Evolutionary conservation across 176 grass and related monocot species (phyloP), one percentile per base, ranked within the genome.

Genomic region (Saccharum officinarum): DNA sequence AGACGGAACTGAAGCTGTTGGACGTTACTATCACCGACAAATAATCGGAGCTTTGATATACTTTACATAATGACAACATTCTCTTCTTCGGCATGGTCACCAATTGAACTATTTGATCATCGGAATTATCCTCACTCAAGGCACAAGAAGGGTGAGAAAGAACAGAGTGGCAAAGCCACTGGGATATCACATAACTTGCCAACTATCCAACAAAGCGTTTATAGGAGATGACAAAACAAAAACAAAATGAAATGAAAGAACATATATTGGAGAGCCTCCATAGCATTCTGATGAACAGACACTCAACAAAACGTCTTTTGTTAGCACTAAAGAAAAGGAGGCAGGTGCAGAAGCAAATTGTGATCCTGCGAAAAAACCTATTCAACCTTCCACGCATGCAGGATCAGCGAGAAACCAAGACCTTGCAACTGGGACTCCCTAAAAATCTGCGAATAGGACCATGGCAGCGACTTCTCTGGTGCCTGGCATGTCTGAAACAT

Each of bases 401-500:
- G 81, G 73, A 94, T 87, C 26, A 94, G 46, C 2, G 89, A 91
- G 84, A 94, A 94, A 61, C 89, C 86, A 62, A 89, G 86, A 52
- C 83, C 80, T 72, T 83, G 92, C 72, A 78, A 62, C 62, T 87
- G 84, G 4, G 89, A 89, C 68, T 94, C 86, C 80, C 83, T 89
- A 68, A 85, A 84, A 75, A 88, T 81, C 76, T 89, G 92, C 2
- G 89, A 89, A 59, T 80, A 87, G 0, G 86, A 91, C 89, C 89
- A 87, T 14, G 89, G 77, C 80, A 89, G 77, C 23, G 87, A 89
- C 67, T 91, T 94, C 78, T 94, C 89, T 39, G 89, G 83, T 33
- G 84, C 42, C 11, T 91, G 92, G 84, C 83, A 91, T 69, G 89
- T 91, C 78, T 85, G 86, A 59, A 94, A 94, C 87, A 94, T 94